These are phyloP conservation scores for Aaosphaeria pasadenensis DNA, from an alignment of 2,329 filamentous ascomycete species.

Conservation along the genomic window DNA sequence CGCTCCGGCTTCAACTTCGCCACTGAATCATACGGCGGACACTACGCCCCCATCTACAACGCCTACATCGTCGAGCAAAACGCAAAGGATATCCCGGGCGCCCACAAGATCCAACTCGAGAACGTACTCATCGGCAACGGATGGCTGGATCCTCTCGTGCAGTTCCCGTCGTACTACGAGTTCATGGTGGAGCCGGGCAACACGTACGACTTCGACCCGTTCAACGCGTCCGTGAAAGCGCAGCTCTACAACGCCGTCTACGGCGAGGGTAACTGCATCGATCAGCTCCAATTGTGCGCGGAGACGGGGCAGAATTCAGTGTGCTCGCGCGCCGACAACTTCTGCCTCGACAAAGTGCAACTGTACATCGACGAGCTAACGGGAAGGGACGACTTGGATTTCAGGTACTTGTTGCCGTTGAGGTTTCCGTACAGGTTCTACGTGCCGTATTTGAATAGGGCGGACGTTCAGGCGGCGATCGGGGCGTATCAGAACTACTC, in stretches of 20 bases:
- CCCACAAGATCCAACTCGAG: constrained; percentile 49
- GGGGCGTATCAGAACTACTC: constrained; percentile 61
- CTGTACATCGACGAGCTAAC: constrained; percentile 50
- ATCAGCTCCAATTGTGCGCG: constrained; percentile 56
- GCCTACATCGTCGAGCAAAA: constrained; percentile 50
- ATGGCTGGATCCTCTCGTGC: constrained; percentile 56
- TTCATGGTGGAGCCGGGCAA: constrained; percentile 56
- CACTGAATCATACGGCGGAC: constrained; percentile 58
- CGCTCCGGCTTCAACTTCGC: constrained; percentile 54
- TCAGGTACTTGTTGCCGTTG: constrained; percentile 54
- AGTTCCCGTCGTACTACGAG: constrained; percentile 59
- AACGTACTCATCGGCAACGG: constrained; percentile 57
- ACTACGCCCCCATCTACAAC: constrained; percentile 57
- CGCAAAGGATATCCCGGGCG: constrained; percentile 41
- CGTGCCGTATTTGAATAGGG: constrained; percentile 56
- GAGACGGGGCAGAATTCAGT: constrained; percentile 49
- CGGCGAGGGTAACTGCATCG: constrained; percentile 59
- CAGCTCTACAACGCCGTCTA: constrained; percentile 60
- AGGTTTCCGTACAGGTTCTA: constrained; percentile 59
- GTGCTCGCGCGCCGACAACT: constrained; percentile 54
- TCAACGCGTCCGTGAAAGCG: constrained; percentile 48
- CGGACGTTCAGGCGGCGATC: constrained; percentile 54
- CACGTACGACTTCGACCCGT: constrained; percentile 55
- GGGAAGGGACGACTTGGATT: constrained; percentile 58
- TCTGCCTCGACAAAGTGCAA: constrained; percentile 56